Conservation (phyloP, 2,329 filamentous ascomycete genomes). For the Sclerotinia nivalis region DNA sequence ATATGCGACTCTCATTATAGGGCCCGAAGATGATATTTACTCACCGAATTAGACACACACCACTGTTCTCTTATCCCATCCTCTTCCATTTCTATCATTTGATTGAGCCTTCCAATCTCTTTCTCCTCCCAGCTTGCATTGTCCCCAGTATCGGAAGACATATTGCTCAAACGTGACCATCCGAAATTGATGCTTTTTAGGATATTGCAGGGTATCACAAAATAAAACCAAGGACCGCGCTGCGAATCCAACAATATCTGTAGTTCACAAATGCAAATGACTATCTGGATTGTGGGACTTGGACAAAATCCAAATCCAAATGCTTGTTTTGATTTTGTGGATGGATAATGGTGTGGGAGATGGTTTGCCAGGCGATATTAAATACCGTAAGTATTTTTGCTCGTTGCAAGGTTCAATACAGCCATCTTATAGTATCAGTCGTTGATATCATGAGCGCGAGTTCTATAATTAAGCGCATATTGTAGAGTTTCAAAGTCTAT, state of each 20-base stretch:
- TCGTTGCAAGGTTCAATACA: background rate
- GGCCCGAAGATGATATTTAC: background rate
- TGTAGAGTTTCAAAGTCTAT: background rate
- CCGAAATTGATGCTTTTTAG: accelerated
- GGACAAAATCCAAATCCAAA: background rate
- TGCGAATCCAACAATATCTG: background rate
- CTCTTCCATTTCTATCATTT: background rate
- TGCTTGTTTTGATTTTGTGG: accelerated
- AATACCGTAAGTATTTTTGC: background rate
- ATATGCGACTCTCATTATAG: background rate
- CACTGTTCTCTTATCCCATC: background rate
- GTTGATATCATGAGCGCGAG: accelerated
- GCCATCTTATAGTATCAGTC: background rate
- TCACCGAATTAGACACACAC: background rate
- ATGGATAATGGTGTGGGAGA: background rate
- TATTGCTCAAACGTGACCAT: background rate
- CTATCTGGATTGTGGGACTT: background rate
- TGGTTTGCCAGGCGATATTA: background rate
- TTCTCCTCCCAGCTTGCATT: background rate
- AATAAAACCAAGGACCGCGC: background rate
- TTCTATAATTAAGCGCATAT: too few species aligned
- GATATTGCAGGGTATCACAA: background rate
- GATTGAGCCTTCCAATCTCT: background rate
- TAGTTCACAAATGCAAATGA: too few species aligned
- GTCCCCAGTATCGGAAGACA: background rate